phyloP scores from a whole-genome alignment of 108 stramenopile genomes.

The Thalassiosira profunda region DNA sequence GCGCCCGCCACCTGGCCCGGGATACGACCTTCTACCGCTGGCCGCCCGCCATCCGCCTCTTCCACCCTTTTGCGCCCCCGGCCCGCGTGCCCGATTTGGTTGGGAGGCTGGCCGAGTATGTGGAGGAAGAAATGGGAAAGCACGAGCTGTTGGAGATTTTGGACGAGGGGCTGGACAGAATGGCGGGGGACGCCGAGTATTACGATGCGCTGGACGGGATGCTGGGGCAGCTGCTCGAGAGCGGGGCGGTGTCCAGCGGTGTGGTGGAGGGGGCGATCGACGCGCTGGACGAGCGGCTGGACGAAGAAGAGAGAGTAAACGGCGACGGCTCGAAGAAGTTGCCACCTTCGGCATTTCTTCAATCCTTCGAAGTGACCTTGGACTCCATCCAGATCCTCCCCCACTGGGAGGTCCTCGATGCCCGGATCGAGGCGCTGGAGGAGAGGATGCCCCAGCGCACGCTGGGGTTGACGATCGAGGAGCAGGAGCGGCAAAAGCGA shows the following conservation, averaged over 20 bases:
- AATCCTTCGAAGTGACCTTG: slow-evolving; percentile 74
- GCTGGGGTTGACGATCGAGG: slow-evolving; percentile 14
- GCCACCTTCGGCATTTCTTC: not conserved
- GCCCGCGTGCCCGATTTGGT: slow-evolving; percentile 40
- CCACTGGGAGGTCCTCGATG: slow-evolving; percentile 60
- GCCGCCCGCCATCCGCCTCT: slow-evolving; percentile 84
- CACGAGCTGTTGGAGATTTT: too few species aligned
- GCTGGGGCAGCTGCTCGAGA: too few species aligned
- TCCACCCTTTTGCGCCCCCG: slow-evolving; percentile 71
- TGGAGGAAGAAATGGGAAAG: slow-evolving; percentile 56
- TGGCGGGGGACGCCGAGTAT: too few species aligned
- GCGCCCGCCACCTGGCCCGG: slow-evolving; percentile 72
- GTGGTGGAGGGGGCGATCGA: not conserved
- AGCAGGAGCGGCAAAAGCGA: slow-evolving; percentile 24
- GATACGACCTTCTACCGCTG: slow-evolving; percentile 73
- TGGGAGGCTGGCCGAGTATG: slow-evolving; percentile 65
- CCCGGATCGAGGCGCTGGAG: slow-evolving; percentile 35
- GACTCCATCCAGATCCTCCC: slow-evolving; percentile 75
- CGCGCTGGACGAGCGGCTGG: not conserved
- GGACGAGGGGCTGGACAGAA: too few species aligned
- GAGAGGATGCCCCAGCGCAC: slow-evolving; percentile 20
- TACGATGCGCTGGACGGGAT: too few species aligned
- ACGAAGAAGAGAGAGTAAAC: not conserved
- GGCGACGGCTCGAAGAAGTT: not conserved
- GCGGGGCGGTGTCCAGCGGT: too few species aligned